Conservation (phyloP, 176 grass and related monocot genomes). For the Cenchrus americanus region DNA sequence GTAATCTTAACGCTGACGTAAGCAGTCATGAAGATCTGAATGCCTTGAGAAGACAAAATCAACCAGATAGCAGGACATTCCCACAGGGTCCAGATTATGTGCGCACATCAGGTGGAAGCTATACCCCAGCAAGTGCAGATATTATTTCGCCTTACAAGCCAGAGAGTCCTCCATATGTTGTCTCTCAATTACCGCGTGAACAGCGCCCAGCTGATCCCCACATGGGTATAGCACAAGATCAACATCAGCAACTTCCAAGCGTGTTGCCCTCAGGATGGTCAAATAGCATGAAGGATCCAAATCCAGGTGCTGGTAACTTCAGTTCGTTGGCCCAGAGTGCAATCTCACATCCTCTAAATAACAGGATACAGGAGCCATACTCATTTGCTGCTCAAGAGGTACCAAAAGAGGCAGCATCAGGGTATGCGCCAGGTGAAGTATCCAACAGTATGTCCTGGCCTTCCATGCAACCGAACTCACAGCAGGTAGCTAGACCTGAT, state of each 20-base stretch:
- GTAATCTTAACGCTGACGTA: slow-evolving; percentile 34
- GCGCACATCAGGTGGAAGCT: slow-evolving; percentile 34
- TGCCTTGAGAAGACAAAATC: slow-evolving; percentile 46
- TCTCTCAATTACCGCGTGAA: slow-evolving; percentile 47
- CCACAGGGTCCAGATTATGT: slow-evolving; percentile 56
- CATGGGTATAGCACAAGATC: slow-evolving; percentile 37
- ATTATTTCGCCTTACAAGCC: slow-evolving; percentile 45
- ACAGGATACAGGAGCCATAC: slow-evolving; percentile 33
- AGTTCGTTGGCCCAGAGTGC: slow-evolving; percentile 30
- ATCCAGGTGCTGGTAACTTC: slow-evolving; percentile 42
- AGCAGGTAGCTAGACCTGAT: slow-evolving; percentile 44
- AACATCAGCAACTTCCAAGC: slow-evolving; percentile 44
- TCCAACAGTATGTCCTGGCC: slow-evolving; percentile 38
- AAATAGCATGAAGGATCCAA: slow-evolving; percentile 42
- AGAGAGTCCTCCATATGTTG: slow-evolving; percentile 41
- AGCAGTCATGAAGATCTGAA: slow-evolving; percentile 39
- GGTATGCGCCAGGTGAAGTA: slow-evolving; percentile 52
- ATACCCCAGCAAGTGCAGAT: slow-evolving; percentile 38
- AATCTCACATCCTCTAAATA: slow-evolving; percentile 29
- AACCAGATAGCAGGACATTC: slow-evolving; percentile 50
- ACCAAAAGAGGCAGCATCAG: slow-evolving; percentile 42
- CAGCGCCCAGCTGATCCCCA: slow-evolving; percentile 27
- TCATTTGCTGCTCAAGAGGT: slow-evolving; percentile 35
- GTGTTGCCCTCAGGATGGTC: slow-evolving; percentile 43
- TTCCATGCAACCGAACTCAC: slow-evolving; percentile 33